Percentiles rank a stretch among this genome's conserved stretches.
Evolutionary conservation across 192 early-diverging fungal species (phyloP).

Genomic region (Rhizophagus clarus): DNA sequence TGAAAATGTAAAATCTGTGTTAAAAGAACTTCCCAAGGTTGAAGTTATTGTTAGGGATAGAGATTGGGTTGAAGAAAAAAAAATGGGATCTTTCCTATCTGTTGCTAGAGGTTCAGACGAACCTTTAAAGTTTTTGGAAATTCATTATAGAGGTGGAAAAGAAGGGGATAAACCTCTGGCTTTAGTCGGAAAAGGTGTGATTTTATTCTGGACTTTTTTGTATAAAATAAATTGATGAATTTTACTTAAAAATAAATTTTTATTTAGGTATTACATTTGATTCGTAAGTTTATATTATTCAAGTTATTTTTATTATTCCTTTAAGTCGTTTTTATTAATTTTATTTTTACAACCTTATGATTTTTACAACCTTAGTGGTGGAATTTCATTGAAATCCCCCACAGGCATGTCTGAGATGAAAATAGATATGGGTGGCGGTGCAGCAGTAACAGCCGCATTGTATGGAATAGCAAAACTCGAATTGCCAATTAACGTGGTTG

Average conservation of each 20-base stretch:
- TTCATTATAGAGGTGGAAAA: conserved; percentile 75
- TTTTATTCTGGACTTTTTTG: background rate
- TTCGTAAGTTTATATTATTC: conserved; percentile 57
- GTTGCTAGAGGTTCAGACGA: conserved; percentile 82
- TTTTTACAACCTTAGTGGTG: conserved; percentile 58
- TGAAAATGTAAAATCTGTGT: conserved; percentile 56
- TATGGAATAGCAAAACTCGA: conserved; percentile 75
- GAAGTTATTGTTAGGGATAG: conserved; percentile 69
- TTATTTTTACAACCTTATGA: background rate
- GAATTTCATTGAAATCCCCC: conserved; percentile 86
- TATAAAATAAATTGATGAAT: background rate
- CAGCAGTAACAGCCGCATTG: conserved; percentile 72
- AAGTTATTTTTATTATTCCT: too few relatives aligned
- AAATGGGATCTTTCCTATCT: conserved; percentile 87
- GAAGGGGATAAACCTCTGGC: conserved; percentile 61
- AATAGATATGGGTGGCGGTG: conserved; percentile 95
- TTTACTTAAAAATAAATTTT: background rate
- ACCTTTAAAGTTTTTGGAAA: conserved; percentile 82
- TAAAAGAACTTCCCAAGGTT: conserved; percentile 49
- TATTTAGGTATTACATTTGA: conserved; percentile 78
- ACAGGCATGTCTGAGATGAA: conserved; percentile 91
- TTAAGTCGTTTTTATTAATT: too few relatives aligned
- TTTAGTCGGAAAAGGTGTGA: conserved; percentile 83
- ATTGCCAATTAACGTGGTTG: conserved; percentile 84
- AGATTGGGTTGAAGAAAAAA: conserved; percentile 73